Evolutionary conservation across 1,284 basidiomycete genomes (phyloP), one percentile per base, ranked within the genome.

Genomic region (Takashimella koratensis): DNA sequence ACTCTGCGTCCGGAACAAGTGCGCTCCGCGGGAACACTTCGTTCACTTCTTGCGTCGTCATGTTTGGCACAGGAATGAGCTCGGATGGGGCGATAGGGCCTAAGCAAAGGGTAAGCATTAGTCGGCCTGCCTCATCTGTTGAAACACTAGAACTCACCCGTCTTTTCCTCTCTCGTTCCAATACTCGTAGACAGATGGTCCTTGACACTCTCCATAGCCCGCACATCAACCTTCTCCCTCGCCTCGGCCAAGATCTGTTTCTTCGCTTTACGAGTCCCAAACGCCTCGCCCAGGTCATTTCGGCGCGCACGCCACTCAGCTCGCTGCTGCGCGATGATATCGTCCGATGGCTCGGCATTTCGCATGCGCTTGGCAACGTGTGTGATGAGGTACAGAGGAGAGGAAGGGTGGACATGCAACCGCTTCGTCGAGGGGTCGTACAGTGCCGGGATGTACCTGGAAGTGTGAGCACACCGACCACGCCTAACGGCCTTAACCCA

Each of bases 241-340:
- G 91, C 90, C 55, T 83, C 83, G 2, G 89, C 86, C 53, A 83
- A 83, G 64, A 96, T 91, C 25, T 84, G 85, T 13, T 84, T 84
- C 75, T 90, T 87, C 39, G 90, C 89, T 71, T 95, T 96, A 76
- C 90, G 89, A 12, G 91, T 95, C 21, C 93, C 93, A 62, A 97
- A 97, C 1, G 87, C 84, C 69, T 90, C 86, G 26, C 93, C 93
- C 1, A 97, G 82, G n/a, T 83, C 79, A 56, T 84, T 88, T 24
- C 87, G 82, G 30, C 85, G 85, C 47, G 83, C 80, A 45, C 81
- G 76, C 54, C 83, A 84, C 59, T 85, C 81, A 26, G 81, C 67
- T 20, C 77, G 77, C 16, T 40, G 44, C 19, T 49, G 49, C 20
- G 41, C 13, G 44, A 5, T 42, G 5, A 82, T 78, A 10, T 80